Evolutionary conservation across 176 grass and related monocot species (phyloP), one percentile per base, ranked within the genome.

Genomic region (Rhynchospora breviuscula): DNA sequence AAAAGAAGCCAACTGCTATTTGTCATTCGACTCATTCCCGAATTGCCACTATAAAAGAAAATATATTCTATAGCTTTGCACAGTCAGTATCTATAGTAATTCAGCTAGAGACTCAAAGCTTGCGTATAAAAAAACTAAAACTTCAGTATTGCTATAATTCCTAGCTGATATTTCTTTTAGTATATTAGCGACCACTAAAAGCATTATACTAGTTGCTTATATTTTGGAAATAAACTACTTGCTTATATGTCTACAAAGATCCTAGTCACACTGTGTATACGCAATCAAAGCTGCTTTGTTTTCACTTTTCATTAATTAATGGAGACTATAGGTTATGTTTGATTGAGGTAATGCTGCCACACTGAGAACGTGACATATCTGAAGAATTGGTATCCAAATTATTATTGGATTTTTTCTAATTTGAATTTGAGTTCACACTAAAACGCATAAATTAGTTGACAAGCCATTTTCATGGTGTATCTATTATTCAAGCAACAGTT

Each of bases 1-100:
- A 81, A 46, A 9, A 23, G 78, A 61, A 63, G 78, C 29, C 78
- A 81, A 81, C 4, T 81, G 40, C 57, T 57, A 81, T 46, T 81
- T 63, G 31, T 63, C 78, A 81, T 29, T 29, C 26, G 26, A 29
- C 26, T 29, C 26, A 29, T 81, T 7, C 70, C 77, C n/a, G 23
- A 80, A 60, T 62, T 58, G n/a, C 15, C 77, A 61, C 7, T 35
- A 7, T 80, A 21, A 18, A 76, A n/a, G 48, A 54, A n/a, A 8
- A 15, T 46, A 70, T 76, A 76, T 54, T 54, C 12, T 54, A 76
- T 54, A 53, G 19, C 72, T 68, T 21, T 76, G 52, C 67, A 19
- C 48, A 53, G 47, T 75, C 71, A 75, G 45, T 8, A 12, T 0
- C 8, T 44, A 2, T 15, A 69, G 2, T 33, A 40, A 69, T 44